Base-by-base conservation (phyloP, 768 basidiomycete genomes). In the Lactarius sp. region DNA sequence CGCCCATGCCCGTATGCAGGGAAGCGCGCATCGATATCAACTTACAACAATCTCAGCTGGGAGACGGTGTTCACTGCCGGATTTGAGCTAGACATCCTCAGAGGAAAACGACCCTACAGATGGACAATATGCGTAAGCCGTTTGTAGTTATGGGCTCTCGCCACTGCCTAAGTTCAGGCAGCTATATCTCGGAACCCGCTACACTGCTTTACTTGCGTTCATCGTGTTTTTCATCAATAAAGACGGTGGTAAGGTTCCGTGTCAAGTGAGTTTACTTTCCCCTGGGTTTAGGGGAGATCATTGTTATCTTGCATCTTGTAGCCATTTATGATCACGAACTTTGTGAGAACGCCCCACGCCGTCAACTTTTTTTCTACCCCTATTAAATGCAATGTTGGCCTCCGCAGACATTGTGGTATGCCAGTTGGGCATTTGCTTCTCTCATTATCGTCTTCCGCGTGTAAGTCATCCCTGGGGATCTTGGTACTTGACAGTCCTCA, bases 171-270 rank as follows among this genome's bases (percentile, higher is more conserved):
- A 34, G 47, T 27, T 20, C 22, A 46, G 13, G 36, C 22, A 64
- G 63, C 36, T 59, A 20, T 64, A 64, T 9, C 53, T 64, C 4
- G 63, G 63, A 36, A 54, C 52, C 8, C 62, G 62, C 22, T 64
- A 64, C 39, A 34, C 50, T 1, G 14, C 20, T 13, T 37, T 60
- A 27, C 4, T 53, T 27, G 22, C 52, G 16, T 60, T 53, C 34
- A 46, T 60, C 31, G 4, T 37, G 4, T 53, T 53, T 16, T 52
- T 60, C 20, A 37, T 60, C 31, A 33, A 14, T n/a, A n/a, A 2
- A 0, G 42, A 60, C 20, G 34, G 42, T 33, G 14, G 41, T 34
- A 16, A 12, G 3, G 14, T 46, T 16, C 33, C 41, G 4, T 60
- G 59, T 46, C 9, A 53, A 20, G 59, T 60, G 36, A 46, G 41